Conservation (phyloP, 768 basidiomycete genomes). For the Serendipita indica region DNA sequence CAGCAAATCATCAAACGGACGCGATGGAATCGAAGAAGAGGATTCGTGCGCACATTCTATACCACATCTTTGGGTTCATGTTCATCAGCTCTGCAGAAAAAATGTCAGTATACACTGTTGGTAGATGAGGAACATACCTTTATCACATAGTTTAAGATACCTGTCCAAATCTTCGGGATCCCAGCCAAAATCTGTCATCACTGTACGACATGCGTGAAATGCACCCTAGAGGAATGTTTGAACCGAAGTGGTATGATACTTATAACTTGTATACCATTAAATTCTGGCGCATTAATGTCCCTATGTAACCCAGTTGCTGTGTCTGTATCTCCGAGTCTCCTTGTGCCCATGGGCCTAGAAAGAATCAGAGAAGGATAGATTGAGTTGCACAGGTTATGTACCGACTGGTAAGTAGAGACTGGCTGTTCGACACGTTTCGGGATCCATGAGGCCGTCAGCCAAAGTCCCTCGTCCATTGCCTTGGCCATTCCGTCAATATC, state of each 20-base stretch:
- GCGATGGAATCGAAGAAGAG: background rate
- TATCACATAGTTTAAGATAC: no score
- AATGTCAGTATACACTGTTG: no score
- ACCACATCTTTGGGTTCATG: background rate
- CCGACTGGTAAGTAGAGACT: slow-evolving; percentile 3
- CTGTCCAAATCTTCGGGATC: background rate
- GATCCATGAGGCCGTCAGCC: background rate
- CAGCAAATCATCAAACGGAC: background rate
- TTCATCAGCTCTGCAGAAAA: slow-evolving; percentile 1
- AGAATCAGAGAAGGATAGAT: background rate
- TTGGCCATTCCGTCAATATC: slow-evolving; percentile 6
- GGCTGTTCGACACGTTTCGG: no score
- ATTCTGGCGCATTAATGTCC: background rate
- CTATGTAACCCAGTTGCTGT: background rate
- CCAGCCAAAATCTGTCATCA: background rate
- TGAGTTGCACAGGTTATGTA: background rate
- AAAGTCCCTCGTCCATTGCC: background rate
- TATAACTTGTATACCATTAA: background rate
- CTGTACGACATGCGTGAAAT: background rate
- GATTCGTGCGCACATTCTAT: background rate
- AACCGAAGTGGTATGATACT: no score
- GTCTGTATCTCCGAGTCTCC: background rate
- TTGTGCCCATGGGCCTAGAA: background rate
- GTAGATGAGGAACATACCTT: no score
- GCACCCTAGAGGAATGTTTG: background rate